Base-by-base conservation (phyloP, 2,329 filamentous ascomycete genomes). In the Drechslerella stenobrocha region DNA sequence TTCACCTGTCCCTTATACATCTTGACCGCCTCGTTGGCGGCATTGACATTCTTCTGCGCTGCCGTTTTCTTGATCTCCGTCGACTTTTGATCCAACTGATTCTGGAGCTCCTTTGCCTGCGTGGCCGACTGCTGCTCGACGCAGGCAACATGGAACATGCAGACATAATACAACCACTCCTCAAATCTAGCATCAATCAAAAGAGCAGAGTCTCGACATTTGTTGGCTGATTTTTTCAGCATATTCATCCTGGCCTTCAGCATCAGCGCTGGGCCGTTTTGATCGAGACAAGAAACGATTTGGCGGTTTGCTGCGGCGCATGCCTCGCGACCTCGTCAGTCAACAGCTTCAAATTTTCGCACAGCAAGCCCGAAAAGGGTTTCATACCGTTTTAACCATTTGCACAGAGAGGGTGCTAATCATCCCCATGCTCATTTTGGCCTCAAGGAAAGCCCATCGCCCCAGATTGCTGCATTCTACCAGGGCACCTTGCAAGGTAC, bases 361-460 rank as follows among this genome's bases (percentile, higher is more conserved):
- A n/a, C n/a, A n/a, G n/a, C n/a, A n/a, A n/a, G n/a, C n/a, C n/a
- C n/a, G n/a, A n/a, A n/a, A n/a, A n/a, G n/a, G n/a, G n/a, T n/a
- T n/a, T n/a, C n/a, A n/a, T n/a, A 53, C 50, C 9, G 13, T 15
- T 8, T n/a, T 44, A 30, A 53, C 20, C 50, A 30, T 30, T 1
- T 3, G 13, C 11, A 23, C 18, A 2, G 35, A 22, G 8, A 32
- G 11, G 1, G 50, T 26, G 23, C 13, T 30, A 35, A 90, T 80
- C 72, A 89, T 77, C 65, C 87, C 78, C 70, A 88, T 79, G 74
- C 88, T 46, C 13, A 42, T 47, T 22, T 55, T 50, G 4, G 58
- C 50, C 15, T 35, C 48, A 9, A 69, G 30, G 26, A 69, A 70
- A 46, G 56, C 52, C 15, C 65, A 57, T 3, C 11, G 18, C 15